Evolutionary conservation across 129 eudicot genomes (phyloP).

Genomic region (Flaveria ramosissima): DNA sequence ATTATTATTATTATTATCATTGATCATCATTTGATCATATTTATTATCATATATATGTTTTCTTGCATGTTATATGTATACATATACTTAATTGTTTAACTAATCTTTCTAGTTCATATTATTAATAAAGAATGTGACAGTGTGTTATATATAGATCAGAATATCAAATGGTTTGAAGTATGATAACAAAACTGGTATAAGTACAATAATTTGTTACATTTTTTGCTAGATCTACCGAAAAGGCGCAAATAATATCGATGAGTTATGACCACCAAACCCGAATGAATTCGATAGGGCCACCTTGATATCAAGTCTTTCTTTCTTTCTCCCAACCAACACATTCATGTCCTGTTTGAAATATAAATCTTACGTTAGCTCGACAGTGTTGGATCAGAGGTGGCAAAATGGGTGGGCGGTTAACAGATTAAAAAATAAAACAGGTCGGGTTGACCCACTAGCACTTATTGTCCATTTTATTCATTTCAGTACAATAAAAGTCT

Average conservation of each 20-base stretch:
- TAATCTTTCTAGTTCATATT: slow-evolving; percentile 18
- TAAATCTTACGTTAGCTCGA: background rate
- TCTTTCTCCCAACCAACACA: slow-evolving; percentile 68
- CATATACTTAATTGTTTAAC: background rate
- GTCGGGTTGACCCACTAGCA: too few relatives aligned
- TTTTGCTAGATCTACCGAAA: slow-evolving; percentile 21
- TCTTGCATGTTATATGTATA: slow-evolving; percentile 22
- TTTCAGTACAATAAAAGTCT: too few relatives aligned
- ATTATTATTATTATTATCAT: background rate
- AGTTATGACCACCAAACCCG: slow-evolving; percentile 44
- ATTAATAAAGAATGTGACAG: background rate
- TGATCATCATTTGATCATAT: background rate
- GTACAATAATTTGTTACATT: background rate
- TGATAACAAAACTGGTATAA: slow-evolving; percentile 8
- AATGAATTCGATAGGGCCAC: slow-evolving; percentile 41
- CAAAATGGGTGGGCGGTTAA: background rate
- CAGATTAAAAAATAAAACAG: too few relatives aligned
- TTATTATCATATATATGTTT: slow-evolving; percentile 11
- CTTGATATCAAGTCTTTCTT: slow-evolving; percentile 53
- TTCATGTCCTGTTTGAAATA: slow-evolving; percentile 53
- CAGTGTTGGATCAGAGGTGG: too few relatives aligned
- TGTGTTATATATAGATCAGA: slow-evolving; percentile 9
- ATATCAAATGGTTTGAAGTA: background rate
- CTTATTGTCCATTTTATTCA: too few relatives aligned
- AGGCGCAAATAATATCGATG: slow-evolving; percentile 39